Percentiles rank a stretch among this genome's conserved stretches.
These are phyloP conservation scores for Zymoseptoria ardabiliae DNA, from an alignment of 2,329 filamentous ascomycete species.

Conservation along the genomic window DNA sequence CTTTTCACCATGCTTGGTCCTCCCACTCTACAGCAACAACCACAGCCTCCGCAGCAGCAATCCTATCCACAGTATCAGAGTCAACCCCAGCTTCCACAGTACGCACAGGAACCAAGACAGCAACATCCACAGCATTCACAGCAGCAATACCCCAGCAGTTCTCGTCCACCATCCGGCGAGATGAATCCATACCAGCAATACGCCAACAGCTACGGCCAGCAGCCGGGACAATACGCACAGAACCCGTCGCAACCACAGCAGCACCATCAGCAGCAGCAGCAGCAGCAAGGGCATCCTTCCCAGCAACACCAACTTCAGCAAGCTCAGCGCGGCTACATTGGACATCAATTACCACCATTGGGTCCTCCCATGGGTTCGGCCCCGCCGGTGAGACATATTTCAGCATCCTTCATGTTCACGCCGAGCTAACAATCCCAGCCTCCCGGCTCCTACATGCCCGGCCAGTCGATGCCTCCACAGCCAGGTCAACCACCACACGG, in stretches of 20 bases:
- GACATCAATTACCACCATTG: conserved; percentile 17
- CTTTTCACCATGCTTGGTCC: neutral
- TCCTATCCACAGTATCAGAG: neutral
- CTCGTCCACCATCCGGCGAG: conserved; percentile 1
- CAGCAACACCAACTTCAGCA: conserved; percentile 10
- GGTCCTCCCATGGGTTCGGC: conserved; percentile 8
- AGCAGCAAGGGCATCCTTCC: conserved; percentile 5
- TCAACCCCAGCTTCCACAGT: neutral
- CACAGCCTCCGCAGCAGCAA: conserved; percentile 13
- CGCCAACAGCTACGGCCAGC: conserved; percentile 11
- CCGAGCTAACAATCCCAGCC: conserved; percentile 15
- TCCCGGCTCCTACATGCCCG: conserved; percentile 7
- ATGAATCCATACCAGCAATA: conserved; percentile 21
- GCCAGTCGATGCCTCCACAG: conserved; percentile 11
- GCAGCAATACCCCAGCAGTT: neutral
- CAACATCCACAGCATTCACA: conserved; percentile 16
- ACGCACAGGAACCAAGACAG: conserved; percentile 1
- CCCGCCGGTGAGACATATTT: conserved; percentile 9
- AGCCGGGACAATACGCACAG: conserved; percentile 7
- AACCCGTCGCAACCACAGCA: neutral
- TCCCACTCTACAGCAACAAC: conserved; percentile 8
- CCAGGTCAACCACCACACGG: neutral
- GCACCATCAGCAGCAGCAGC: conserved; percentile 7
- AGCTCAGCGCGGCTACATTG: conserved; percentile 15
- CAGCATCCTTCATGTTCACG: conserved; percentile 7